A percentile compares a stretch with the other conserved stretches of the same genome.
phyloP scores from a whole-genome alignment of 2,329 filamentous ascomycete genomes.

The Paecilomyces sp. region DNA sequence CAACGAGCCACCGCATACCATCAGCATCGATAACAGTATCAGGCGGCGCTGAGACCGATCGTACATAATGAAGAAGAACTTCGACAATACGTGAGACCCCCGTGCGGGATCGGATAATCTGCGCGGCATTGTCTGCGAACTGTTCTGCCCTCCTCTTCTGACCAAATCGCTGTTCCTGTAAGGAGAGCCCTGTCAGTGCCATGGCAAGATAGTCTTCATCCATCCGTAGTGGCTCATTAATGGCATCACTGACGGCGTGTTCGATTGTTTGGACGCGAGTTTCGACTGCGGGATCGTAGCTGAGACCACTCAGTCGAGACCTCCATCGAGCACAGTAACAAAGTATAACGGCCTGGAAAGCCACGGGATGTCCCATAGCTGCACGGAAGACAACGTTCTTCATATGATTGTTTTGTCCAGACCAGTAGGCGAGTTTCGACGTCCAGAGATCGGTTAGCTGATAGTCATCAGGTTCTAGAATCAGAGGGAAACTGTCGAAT shows the following conservation, averaged over 20 bases:
- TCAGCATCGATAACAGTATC: constrained; percentile 7
- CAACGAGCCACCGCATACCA: constrained; percentile 21
- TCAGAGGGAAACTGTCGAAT: constrained; percentile 22
- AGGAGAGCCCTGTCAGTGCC: constrained; percentile 27
- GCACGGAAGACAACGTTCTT: constrained; percentile 29
- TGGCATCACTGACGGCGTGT: constrained; percentile 21
- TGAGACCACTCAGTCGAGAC: constrained; percentile 16
- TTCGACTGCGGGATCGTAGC: constrained; percentile 17
- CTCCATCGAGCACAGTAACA: constrained; percentile 32
- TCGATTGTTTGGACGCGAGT: constrained; percentile 19
- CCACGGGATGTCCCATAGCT: constrained; percentile 24
- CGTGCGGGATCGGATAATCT: constrained; percentile 21
- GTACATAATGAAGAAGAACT: constrained; percentile 27
- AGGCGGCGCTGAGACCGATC: constrained; percentile 21
- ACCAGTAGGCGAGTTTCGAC: constrained; percentile 33
- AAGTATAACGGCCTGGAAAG: constrained; percentile 30
- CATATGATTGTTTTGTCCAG: constrained; percentile 30
- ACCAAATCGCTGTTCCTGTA: constrained; percentile 34
- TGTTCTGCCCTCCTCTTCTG: constrained; percentile 16
- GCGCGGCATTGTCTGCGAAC: constrained; percentile 24
- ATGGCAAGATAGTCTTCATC: constrained; percentile 24
- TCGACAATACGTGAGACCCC: constrained; percentile 17
- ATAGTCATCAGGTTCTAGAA: constrained; percentile 17
- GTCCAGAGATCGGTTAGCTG: constrained; percentile 30
- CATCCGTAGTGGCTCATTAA: constrained; percentile 12